phyloP scores from a whole-genome alignment of 208 protist species.

The Trichomonas vaginalis region DNA sequence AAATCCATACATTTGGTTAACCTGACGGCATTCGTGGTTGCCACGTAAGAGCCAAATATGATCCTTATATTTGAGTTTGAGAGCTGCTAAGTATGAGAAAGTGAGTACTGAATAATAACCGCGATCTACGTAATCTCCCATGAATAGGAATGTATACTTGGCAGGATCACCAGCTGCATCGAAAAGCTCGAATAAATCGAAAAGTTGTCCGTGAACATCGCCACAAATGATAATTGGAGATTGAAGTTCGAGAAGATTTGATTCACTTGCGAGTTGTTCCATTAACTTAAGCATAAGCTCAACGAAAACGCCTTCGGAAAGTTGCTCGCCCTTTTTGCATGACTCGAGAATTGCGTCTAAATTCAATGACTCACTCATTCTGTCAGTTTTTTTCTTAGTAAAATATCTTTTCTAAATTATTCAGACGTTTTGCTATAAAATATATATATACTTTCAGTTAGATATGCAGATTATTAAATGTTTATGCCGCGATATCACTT shows the following conservation, averaged over 20 bases:
- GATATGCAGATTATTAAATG: no score
- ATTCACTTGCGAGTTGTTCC: slow-evolving; percentile 12
- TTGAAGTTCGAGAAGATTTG: slow-evolving; percentile 27
- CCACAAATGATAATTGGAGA: slow-evolving; percentile 31
- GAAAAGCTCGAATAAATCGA: slow-evolving; percentile 15
- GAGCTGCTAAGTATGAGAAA: not conserved
- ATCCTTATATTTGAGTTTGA: slow-evolving; percentile 51
- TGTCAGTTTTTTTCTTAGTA: not conserved
- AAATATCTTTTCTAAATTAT: no score
- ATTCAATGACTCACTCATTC: not conserved
- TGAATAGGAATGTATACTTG: not conserved
- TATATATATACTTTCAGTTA: no score
- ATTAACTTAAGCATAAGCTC: not conserved
- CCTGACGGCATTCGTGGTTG: slow-evolving; percentile 73
- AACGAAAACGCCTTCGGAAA: not conserved
- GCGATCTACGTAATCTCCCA: slow-evolving; percentile 17
- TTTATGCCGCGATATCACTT: no score
- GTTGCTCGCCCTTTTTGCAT: not conserved
- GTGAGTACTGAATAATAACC: not conserved
- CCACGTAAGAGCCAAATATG: slow-evolving; percentile 65
- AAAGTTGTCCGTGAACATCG: slow-evolving; percentile 19
- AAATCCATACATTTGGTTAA: slow-evolving; percentile 74
- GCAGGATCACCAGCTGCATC: not conserved
- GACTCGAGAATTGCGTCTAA: not conserved
- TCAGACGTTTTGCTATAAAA: no score